These are phyloP conservation scores for Dispira simplex DNA, from an alignment of 192 early-diverging fungal species.

Conservation along the genomic window DNA sequence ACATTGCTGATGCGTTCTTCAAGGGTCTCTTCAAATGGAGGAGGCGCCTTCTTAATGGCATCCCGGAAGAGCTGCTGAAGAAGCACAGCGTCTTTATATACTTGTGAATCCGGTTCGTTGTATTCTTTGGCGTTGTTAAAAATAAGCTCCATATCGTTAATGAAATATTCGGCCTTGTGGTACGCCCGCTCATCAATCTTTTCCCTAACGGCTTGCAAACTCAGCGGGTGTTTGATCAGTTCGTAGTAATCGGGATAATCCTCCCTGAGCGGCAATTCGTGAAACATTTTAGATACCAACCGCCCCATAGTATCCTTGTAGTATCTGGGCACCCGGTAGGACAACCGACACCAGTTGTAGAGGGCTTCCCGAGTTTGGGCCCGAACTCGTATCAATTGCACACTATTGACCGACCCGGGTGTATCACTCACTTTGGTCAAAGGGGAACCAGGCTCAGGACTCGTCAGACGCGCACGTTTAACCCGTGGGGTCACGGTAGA, in stretches of 20 bases:
- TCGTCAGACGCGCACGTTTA: neutral
- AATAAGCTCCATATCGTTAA: slow-evolving; percentile 65
- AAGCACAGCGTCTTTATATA: slow-evolving; percentile 60
- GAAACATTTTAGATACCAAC: slow-evolving; percentile 58
- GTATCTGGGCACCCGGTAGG: slow-evolving; percentile 12
- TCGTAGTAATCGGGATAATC: slow-evolving; percentile 89
- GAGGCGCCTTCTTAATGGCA: neutral
- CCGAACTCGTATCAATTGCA: neutral
- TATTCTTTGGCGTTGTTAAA: slow-evolving; percentile 88
- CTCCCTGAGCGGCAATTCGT: slow-evolving; percentile 51
- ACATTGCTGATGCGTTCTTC: neutral
- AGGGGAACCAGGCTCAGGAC: neutral
- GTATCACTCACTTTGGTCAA: neutral
- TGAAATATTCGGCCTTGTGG: slow-evolving; percentile 47
- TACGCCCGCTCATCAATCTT: slow-evolving; percentile 49
- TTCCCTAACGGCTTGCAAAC: slow-evolving; percentile 35
- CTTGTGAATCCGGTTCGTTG: slow-evolving; percentile 70
- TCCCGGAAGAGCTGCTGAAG: slow-evolving; percentile 11
- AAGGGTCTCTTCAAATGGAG: slow-evolving; percentile 1
- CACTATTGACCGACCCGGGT: neutral
- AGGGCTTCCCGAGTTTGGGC: slow-evolving; percentile 5
- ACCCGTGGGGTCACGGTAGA: neutral
- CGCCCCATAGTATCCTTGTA: slow-evolving; percentile 29
- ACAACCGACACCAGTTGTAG: slow-evolving; percentile 7
- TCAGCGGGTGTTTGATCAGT: slow-evolving; percentile 68